Evolutionary conservation across 129 eudicot species (phyloP), one percentile per base, ranked within the genome.

Genomic region (Cynara cardunculus): DNA sequence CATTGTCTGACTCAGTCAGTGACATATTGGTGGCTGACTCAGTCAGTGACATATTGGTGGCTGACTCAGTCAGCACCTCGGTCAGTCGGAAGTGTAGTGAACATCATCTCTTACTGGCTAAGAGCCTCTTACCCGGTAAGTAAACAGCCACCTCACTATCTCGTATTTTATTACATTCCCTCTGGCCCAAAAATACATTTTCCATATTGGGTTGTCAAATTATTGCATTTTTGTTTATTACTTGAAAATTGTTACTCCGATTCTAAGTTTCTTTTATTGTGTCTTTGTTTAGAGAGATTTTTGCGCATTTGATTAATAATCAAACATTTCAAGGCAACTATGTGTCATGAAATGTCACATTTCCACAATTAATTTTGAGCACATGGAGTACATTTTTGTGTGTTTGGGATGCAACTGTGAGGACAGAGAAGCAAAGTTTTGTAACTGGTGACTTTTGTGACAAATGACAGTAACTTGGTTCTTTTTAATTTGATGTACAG

Each of bases 401-500:
- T 26, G 11, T 46, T 19, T 24, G 71, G 46, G 53, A 19, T 56
- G 62, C 37, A 27, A 71, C 37, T 46, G 26, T 46, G 30, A 49
- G 56, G 69, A 69, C 49, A 35, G 34, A 13, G 62, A 25, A 78
- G 5, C 81, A 78, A 25, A 39, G 44, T 71, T 53, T 26, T 68
- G 67, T 78, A 26, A 49, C 31, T 69, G 56, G 49, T 11, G 24
- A 68, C 75, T 69, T 68, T n/a, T 69, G 62, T 26, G 64, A 53
- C 64, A n/a, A 53, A 24, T 28, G 73, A 46, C 24, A 2, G 18
- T 30, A 18, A 79, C 24, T 69, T 49, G 37, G 12, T 66, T 41
- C 26, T 41, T 65, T 46, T 5, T 1, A 41, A 25, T 80, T 25
- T 73, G 34, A 73, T 82, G 25, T 69, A 75, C 90, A 92, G 98